Evolutionary conservation across 2,329 filamentous ascomycete species (phyloP).

Genomic region (Phialophora verrucosa): DNA sequence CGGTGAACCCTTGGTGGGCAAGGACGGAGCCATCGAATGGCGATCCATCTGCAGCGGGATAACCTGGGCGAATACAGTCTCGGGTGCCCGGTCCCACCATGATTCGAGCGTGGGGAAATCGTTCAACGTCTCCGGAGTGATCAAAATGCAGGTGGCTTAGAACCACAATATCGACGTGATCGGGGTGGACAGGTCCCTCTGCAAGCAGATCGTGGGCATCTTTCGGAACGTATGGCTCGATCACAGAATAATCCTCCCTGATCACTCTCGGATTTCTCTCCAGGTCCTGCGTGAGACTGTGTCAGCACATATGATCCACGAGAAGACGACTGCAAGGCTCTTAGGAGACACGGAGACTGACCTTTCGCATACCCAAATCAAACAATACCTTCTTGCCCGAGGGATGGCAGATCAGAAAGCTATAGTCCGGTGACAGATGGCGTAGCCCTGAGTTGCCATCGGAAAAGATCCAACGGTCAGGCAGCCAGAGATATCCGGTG

Average conservation of each 20-base stretch:
- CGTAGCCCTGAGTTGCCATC: slow-evolving; percentile 15
- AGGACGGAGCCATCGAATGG: slow-evolving; percentile 41
- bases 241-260: slow-evolving; percentile 21
- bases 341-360: slow-evolving; percentile 1
- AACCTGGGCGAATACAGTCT: slow-evolving; percentile 52
- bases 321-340: background rate
- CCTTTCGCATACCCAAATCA: slow-evolving; percentile 24
- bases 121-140: slow-evolving; percentile 58
- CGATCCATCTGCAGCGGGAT: slow-evolving; percentile 48
- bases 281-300: slow-evolving; percentile 13
- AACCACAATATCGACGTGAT: slow-evolving; percentile 42
- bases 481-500: slow-evolving; percentile 23
- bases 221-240: slow-evolving; percentile 24
- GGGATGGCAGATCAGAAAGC: slow-evolving; percentile 20
- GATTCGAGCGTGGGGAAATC: slow-evolving; percentile 56
- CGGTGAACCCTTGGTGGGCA: slow-evolving; percentile 11
- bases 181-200: slow-evolving; percentile 18
- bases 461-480: slow-evolving; percentile 23
- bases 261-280: slow-evolving; percentile 24
- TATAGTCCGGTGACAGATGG: slow-evolving; percentile 23
- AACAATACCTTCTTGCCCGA: slow-evolving; percentile 21
- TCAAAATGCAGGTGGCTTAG: slow-evolving; percentile 45
- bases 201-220: slow-evolving; percentile 20
- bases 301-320: background rate
- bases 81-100: slow-evolving; percentile 58